Conservation (phyloP, 1,284 basidiomycete genomes). For the Schizopora paradoxa region DNA sequence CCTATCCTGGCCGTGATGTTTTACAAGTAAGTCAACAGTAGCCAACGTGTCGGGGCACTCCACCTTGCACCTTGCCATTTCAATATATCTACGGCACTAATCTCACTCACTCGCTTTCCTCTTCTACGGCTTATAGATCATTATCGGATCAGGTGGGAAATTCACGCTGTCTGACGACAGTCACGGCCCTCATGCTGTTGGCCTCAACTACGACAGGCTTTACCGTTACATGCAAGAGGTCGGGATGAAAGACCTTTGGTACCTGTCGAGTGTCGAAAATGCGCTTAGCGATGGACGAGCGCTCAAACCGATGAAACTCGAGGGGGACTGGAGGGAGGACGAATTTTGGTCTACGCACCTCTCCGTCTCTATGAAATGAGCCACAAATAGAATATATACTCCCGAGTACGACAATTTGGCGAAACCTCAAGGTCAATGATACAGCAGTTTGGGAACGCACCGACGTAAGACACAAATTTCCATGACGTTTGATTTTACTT, state of each 20-base stretch:
- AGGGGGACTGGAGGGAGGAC: constrained; percentile 52
- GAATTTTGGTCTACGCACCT: constrained; percentile 48
- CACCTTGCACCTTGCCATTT: constrained; percentile 1
- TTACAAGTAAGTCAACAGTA: constrained; percentile 61
- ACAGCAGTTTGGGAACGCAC: too few species aligned
- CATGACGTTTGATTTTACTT: too few species aligned
- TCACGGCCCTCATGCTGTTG: constrained; percentile 86
- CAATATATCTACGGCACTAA: background rate
- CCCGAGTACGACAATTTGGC: too few species aligned
- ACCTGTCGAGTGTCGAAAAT: constrained; percentile 36
- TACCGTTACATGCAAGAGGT: constrained; percentile 61
- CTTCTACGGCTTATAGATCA: constrained; percentile 44
- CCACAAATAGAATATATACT: background rate
- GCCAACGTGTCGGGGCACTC: too few species aligned
- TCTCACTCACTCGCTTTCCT: constrained; percentile 9
- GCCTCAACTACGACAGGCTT: constrained; percentile 75
- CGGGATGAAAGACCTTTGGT: constrained; percentile 70
- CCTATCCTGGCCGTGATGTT: constrained; percentile 81
- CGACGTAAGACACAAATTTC: too few species aligned
- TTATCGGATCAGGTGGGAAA: constrained; percentile 61
- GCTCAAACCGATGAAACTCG: constrained; percentile 35
- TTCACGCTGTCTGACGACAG: constrained; percentile 94
- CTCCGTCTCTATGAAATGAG: background rate
- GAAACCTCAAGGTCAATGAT: too few species aligned
- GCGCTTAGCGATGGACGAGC: background rate